Conservation (phyloP, 202 grass and related monocot genomes). For the Alloteropsis angusta region DNA sequence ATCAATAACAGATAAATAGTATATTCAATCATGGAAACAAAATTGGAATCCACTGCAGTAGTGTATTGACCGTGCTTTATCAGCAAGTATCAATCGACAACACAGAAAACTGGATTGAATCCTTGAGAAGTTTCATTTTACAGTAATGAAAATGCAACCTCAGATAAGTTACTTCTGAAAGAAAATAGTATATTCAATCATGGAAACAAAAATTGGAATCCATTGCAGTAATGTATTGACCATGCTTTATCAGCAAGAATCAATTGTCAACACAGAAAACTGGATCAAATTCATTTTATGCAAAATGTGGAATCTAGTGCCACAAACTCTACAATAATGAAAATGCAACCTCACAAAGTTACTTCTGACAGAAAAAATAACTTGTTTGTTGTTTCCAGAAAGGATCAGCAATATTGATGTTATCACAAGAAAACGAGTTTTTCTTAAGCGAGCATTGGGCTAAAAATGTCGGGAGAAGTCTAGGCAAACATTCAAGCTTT, state of each 20-base stretch:
- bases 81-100: background rate
- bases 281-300: background rate
- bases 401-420: constrained; percentile 60
- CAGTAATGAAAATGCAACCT: background rate
- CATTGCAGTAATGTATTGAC: background rate
- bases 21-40: background rate
- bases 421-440: constrained; percentile 58
- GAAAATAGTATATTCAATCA: background rate
- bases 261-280: background rate
- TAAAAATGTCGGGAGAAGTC: constrained; percentile 73
- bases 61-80: background rate
- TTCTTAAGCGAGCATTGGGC: constrained; percentile 23
- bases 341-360: background rate
- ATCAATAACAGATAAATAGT: background rate
- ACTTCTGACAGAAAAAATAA: background rate
- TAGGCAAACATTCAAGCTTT: constrained; percentile 64
- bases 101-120: background rate
- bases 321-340: background rate
- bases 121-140: background rate
- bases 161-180: background rate
- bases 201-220: background rate
- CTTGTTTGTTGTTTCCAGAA: background rate
- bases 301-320: background rate
- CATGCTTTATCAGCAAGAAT: background rate
- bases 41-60: background rate